Evolutionary conservation across 2,329 filamentous ascomycete genomes (phyloP), one percentile per base, ranked within the genome.

Genomic region (Plectosphaerella plurivora): DNA sequence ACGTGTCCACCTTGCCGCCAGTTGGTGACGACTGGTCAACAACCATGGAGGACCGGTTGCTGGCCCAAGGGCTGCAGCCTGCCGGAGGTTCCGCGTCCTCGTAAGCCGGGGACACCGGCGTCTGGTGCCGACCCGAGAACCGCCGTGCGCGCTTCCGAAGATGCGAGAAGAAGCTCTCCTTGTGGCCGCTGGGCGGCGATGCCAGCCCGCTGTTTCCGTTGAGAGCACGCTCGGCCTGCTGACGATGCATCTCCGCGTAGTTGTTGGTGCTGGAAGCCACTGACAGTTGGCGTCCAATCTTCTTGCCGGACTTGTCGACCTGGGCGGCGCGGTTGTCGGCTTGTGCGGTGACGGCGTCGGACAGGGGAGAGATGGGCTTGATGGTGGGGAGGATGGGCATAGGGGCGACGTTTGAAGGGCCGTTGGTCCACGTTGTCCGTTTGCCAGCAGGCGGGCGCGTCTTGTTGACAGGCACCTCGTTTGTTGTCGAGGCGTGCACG

Each of bases 121-220:
- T 86, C 66, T 93, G 89, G 65, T 96, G 91, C 53, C 93, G 86
- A 46, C 94, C 94, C 24, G 94, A 99, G 55, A 99, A 86, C 60
- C 94, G 83, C 60, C 94, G 84, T 25, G 95, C 94, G 49, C 93
- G 87, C 72, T 99, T 99, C 52, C 94, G 84, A 8, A 99, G 79
- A 67, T 99, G 94, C 1, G 94, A 97, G 73, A 99, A 99, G 76
- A 99, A 99, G 69, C 94, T 91, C 69, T 99, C 94, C 65, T 95
- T 95, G 52, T 91, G 89, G 16, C 82, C 89, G 61, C 81, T 86
- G 0, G 87, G 84, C 4, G 91, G 90, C 6, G 91, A 94, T 15
- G 82, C 84, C 22, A 92, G 75, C 20, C 86, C 88, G 35, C 80
- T 82, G 62, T 87, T 86, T 50, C 92, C 94, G 65, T 91, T 97